phyloP scores from a whole-genome alignment of 1,284 basidiomycete genomes.

The Sporisorium reilianum region DNA sequence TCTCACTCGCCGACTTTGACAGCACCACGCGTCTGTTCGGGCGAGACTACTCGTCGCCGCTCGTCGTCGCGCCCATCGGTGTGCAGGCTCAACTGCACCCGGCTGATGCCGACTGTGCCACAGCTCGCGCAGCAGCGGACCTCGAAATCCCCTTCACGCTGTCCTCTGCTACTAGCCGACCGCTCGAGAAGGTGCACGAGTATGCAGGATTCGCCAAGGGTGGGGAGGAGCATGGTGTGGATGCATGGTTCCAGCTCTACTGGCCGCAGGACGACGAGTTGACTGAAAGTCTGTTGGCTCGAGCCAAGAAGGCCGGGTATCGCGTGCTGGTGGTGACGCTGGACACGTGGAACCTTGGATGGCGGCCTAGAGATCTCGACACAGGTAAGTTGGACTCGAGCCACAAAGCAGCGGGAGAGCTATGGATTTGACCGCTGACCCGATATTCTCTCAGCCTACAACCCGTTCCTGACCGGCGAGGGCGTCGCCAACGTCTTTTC shows the following conservation, averaged over 20 bases:
- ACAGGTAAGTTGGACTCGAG: slow-evolving; percentile 6
- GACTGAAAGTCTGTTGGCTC: slow-evolving; percentile 76
- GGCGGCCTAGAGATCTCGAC: slow-evolving; percentile 56
- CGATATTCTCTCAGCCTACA: slow-evolving; percentile 71
- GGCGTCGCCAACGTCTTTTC: slow-evolving; percentile 61
- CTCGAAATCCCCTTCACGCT: slow-evolving; percentile 56
- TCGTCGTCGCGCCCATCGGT: slow-evolving; percentile 62
- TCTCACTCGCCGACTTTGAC: slow-evolving; percentile 44
- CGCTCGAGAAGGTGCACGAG: slow-evolving; percentile 53
- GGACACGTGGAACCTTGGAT: slow-evolving; percentile 61
- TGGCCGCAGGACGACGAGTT: slow-evolving; percentile 76
- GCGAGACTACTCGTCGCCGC: slow-evolving; percentile 47
- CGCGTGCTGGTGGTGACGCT: slow-evolving; percentile 74
- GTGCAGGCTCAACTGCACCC: slow-evolving; percentile 56
- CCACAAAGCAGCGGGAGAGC: neutral
- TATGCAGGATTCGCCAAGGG: slow-evolving; percentile 31
- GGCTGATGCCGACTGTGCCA: slow-evolving; percentile 47
- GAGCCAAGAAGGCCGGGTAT: slow-evolving; percentile 78
- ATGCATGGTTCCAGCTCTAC: slow-evolving; percentile 66
- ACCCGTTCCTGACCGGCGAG: slow-evolving; percentile 76
- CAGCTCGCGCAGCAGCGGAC: slow-evolving; percentile 44
- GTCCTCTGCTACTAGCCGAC: slow-evolving; percentile 51
- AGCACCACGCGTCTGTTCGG: slow-evolving; percentile 48
- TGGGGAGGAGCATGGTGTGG: slow-evolving; percentile 27
- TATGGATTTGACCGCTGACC: neutral